Conservation (phyloP, 768 basidiomycete genomes). For the Russula emetica region DNA sequence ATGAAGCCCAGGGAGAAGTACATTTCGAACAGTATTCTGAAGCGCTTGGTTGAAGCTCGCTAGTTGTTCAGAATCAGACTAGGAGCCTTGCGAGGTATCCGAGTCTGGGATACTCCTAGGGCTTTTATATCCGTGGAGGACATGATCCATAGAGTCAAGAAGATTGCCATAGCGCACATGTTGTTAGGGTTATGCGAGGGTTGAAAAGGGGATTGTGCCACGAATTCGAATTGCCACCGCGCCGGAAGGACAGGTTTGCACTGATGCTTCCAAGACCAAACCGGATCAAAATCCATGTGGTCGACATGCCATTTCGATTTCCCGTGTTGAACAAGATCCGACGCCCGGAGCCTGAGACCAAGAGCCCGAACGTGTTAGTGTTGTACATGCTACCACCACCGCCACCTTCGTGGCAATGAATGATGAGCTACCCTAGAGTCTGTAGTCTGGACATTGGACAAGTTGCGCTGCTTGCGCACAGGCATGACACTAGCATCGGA, state of each 20-base stretch:
- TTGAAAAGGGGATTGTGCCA: too few relatives aligned
- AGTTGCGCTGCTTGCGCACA: too few relatives aligned
- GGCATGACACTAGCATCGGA: too few relatives aligned
- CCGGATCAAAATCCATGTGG: background rate
- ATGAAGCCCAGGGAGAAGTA: constrained; percentile 6
- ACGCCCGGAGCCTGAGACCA: background rate
- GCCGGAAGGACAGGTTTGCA: background rate
- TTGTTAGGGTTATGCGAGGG: background rate
- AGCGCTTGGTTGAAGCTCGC: background rate
- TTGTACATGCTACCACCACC: background rate
- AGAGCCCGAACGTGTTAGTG: background rate
- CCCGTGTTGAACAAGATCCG: background rate
- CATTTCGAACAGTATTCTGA: background rate
- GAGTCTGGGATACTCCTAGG: background rate
- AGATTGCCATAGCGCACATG: background rate
- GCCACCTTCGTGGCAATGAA: background rate
- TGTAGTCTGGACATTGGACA: background rate
- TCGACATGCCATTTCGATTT: background rate
- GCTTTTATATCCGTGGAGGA: background rate
- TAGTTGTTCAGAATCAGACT: background rate
- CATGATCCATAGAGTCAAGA: background rate
- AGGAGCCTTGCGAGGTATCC: background rate
- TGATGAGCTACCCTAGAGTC: background rate
- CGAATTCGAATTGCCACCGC: too few relatives aligned
- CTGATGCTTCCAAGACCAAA: too few relatives aligned